Evolutionary conservation across 2,329 filamentous ascomycete species (phyloP), one percentile per base, ranked within the genome.

Genomic region (Sphaerulina musiva): DNA sequence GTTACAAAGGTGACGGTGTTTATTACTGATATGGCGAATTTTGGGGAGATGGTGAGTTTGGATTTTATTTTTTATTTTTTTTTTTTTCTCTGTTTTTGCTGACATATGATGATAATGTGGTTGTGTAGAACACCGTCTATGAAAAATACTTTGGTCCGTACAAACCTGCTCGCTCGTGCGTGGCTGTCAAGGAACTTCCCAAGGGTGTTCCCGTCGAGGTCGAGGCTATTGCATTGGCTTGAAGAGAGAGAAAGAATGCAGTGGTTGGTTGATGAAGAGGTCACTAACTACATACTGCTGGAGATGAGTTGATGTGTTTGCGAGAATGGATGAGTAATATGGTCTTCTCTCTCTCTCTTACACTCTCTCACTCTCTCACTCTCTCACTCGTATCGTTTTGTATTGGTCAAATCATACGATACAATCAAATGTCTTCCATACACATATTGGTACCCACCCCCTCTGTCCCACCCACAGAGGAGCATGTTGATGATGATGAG

Each of bases 191-290:
- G 79, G 83, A 87, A 64, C 80, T 95, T 60, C 90, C 90, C 57
- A 89, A 91, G 79, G 84, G 84, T 53, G 89, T 90, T 41, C 84
- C 89, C 56, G 84, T 95, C 23, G 90, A 95, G 79, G 93, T 95
- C 69, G 89, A 95, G 79, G 87, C 84, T 70, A 86, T 93, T 76
- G 89, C 89, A 58, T 72, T 82, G 49, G 48, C 48, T 38, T 51
- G n/a, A n/a, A 46, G 41, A 11, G 29, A 44, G 42, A 23, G 20
- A 42, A 20, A 3, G 2, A 3, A 3, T 20, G 20, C n/a, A 3
- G 20, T 20, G 20, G 20, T 20, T 20, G 20, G 20, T 20, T 20
- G 20, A 3, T 20, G 39, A n/a, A 41, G 6, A 41, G 17, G 39
- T 20, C 12, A 41, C 20, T 20, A 3, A 20, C 20, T n/a, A n/a